Conservation (phyloP, 768 basidiomycete species). For the Russula sp. region DNA sequence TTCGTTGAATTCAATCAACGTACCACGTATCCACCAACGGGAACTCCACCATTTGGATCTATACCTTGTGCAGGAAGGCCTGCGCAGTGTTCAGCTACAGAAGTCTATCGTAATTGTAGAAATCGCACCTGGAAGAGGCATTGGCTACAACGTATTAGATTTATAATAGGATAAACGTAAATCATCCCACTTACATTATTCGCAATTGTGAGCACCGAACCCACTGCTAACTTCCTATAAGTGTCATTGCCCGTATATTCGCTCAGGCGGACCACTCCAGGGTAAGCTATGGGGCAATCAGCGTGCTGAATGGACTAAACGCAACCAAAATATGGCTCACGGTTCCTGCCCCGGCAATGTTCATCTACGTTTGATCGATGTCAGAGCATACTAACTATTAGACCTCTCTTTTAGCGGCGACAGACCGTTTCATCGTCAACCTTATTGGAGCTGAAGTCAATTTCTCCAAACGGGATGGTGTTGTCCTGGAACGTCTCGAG, state of each 20-base stretch:
- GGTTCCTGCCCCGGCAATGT: constrained; percentile 47
- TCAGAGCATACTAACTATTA: constrained; percentile 42
- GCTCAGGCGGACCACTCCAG: constrained; percentile 55
- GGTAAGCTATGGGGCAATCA: constrained; percentile 43
- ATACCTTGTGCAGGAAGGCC: constrained; percentile 60
- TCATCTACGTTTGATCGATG: constrained; percentile 46
- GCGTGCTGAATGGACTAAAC: neutral
- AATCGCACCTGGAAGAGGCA: constrained; percentile 32
- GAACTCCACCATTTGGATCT: constrained; percentile 40
- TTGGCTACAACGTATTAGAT: constrained; percentile 37
- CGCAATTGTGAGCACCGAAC: constrained; percentile 47
- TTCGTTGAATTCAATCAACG: neutral
- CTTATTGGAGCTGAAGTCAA: constrained; percentile 42
- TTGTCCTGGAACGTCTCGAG: constrained; percentile 32
- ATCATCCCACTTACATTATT: constrained; percentile 35
- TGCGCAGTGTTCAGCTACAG: constrained; percentile 26
- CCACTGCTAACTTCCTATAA: constrained; percentile 41
- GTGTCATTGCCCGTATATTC: constrained; percentile 58
- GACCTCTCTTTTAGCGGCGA: constrained; percentile 28
- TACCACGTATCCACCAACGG: neutral
- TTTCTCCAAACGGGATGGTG: constrained; percentile 39
- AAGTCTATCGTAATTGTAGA: constrained; percentile 6
- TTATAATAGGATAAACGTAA: neutral
- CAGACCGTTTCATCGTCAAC: constrained; percentile 38
- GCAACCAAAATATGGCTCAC: constrained; percentile 34